Percentiles rank a stretch among this genome's conserved stretches.
Conservation (phyloP, 306 rosid species). For the Bauhinia variegata region DNA sequence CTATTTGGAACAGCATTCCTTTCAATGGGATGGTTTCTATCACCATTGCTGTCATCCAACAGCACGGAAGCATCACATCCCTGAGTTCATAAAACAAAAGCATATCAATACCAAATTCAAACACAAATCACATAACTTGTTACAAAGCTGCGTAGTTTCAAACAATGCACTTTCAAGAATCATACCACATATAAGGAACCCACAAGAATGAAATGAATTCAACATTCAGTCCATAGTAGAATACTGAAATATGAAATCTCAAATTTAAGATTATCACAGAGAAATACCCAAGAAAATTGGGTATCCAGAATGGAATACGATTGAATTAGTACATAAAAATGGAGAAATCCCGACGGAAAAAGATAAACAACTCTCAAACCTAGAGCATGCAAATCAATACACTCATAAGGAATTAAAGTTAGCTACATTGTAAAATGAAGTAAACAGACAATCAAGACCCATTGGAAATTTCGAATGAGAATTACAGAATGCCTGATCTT, state of each 20-base stretch:
- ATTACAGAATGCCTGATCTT: not conserved
- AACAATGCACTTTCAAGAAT: not conserved
- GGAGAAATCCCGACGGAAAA: not conserved
- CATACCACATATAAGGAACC: not conserved
- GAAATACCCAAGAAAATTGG: not conserved
- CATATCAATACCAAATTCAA: slow-evolving; percentile 13
- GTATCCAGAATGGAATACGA: not conserved
- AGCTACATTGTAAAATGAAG: not conserved
- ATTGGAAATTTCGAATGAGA: not conserved
- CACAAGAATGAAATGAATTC: slow-evolving; percentile 2
- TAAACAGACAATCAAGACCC: not conserved
- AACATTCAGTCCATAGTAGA: not conserved
- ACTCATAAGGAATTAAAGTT: not conserved
- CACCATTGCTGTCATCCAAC: slow-evolving; percentile 58
- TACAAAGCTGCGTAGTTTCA: not conserved
- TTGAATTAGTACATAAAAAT: not conserved
- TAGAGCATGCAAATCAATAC: not conserved
- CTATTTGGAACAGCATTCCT: slow-evolving; percentile 82
- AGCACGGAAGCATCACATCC: slow-evolving; percentile 66
- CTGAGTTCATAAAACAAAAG: slow-evolving; percentile 34
- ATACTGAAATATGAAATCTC: not conserved
- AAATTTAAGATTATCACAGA: not conserved
- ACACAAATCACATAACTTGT: not conserved
- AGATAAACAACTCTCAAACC: not conserved
- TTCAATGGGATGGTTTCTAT: slow-evolving; percentile 52